Conservation (phyloP, 2,329 filamentous ascomycete species). For the Phaeomoniella chlamydospora region DNA sequence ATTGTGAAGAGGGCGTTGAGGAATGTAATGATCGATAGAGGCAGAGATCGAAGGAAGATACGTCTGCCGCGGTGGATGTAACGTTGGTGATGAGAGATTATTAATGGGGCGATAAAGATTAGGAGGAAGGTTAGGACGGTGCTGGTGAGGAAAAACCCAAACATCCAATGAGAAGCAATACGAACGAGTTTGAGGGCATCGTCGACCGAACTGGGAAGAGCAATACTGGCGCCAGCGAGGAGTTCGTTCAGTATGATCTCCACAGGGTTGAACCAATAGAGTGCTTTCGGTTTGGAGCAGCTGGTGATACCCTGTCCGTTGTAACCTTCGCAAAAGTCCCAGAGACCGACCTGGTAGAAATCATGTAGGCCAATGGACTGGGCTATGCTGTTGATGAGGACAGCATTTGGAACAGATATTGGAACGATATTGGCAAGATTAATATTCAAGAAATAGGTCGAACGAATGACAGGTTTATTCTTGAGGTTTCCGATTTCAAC, state of each 20-base stretch:
- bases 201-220: slow-evolving; percentile 59
- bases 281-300: slow-evolving; percentile 54
- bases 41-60: slow-evolving; percentile 39
- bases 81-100: slow-evolving; percentile 18
- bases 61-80: slow-evolving; percentile 21
- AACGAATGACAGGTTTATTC: slow-evolving; percentile 44
- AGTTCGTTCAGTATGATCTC: slow-evolving; percentile 67
- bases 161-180: slow-evolving; percentile 72
- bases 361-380: slow-evolving; percentile 78
- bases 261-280: slow-evolving; percentile 90
- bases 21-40: slow-evolving; percentile 54
- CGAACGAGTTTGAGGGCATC: slow-evolving; percentile 61
- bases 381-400: slow-evolving; percentile 75
- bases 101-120: slow-evolving; percentile 48
- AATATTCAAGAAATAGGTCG: slow-evolving; percentile 74
- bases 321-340: slow-evolving; percentile 87
- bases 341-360: slow-evolving; percentile 85
- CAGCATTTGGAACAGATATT: slow-evolving; percentile 52
- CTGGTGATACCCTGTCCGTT: slow-evolving; percentile 56
- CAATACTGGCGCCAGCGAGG: slow-evolving; percentile 68
- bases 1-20: slow-evolving; percentile 52
- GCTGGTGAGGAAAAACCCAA: slow-evolving; percentile 66
- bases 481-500: slow-evolving; percentile 65
- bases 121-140: slow-evolving; percentile 57
- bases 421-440: slow-evolving; percentile 73